Conservation (phyloP, 495 filamentous ascomycete genomes). For the Elasticomyces elasticus region DNA sequence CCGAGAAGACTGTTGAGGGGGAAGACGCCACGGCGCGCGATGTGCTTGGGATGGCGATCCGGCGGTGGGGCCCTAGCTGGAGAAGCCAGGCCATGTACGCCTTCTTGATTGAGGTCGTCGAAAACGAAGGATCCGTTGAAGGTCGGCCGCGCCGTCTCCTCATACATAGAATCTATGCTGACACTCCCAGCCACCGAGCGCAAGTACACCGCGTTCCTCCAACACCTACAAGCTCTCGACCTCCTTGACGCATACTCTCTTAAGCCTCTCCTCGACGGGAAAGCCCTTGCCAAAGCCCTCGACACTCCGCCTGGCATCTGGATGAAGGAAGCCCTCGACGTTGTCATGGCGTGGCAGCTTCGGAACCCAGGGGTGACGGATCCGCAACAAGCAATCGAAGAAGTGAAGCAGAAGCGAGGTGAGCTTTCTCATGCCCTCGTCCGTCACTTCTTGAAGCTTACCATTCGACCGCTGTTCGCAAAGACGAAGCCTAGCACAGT, state of each 20-base stretch:
- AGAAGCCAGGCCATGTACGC: constrained; percentile 60
- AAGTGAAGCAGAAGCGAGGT: constrained; percentile 39
- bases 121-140: constrained; percentile 2
- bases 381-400: constrained; percentile 53
- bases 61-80: constrained; percentile 68
- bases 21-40: constrained; percentile 36
- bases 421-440: constrained; percentile 33
- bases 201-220: constrained; percentile 46
- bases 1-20: constrained; percentile 13
- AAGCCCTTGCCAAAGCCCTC: constrained; percentile 51
- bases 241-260: constrained; percentile 37
- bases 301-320: constrained; percentile 60
- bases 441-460: constrained; percentile 33
- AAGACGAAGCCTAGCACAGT: constrained; percentile 21
- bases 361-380: constrained; percentile 58
- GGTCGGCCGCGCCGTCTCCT: constrained; percentile 4
- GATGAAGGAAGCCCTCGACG: constrained; percentile 62
- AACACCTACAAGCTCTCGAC: constrained; percentile 38
- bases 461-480: constrained; percentile 34
- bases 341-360: constrained; percentile 76
- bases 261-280: constrained; percentile 42
- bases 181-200: constrained; percentile 28
- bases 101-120: constrained; percentile 31
- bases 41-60: constrained; percentile 63
- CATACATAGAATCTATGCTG: neutral